Evolutionary conservation across 139 green algal genomes (phyloP).

Genomic region (Pycnococcus provasolii): DNA sequence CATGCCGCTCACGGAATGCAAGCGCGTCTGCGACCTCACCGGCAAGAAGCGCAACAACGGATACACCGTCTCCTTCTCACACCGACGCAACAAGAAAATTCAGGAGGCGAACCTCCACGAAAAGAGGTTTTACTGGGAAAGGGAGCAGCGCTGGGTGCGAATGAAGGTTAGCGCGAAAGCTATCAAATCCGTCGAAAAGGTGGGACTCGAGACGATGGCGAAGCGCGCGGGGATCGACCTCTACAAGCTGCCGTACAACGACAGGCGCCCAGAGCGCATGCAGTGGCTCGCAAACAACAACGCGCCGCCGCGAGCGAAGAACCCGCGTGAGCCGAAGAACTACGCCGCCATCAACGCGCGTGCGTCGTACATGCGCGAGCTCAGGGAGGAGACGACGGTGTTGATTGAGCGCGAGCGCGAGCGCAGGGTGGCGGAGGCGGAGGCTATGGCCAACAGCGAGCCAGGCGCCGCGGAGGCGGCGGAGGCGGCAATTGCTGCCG

Average conservation of each 20-base stretch:
- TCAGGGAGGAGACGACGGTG: too few species aligned
- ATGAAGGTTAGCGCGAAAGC: conserved; percentile 49
- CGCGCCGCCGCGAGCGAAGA: too few species aligned
- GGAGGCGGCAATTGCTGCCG: too few species aligned
- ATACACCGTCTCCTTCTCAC: conserved; percentile 89
- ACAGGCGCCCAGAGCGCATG: conserved; percentile 5
- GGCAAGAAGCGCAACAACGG: conserved; percentile 95
- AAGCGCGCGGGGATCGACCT: conserved; percentile 60
- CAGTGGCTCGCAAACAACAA: conserved; percentile 2
- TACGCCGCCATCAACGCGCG: too few species aligned
- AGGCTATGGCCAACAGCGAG: too few species aligned
- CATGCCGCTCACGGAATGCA: neutral
- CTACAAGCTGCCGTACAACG: conserved; percentile 14
- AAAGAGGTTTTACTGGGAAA: conserved; percentile 71
- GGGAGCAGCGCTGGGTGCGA: conserved; percentile 79
- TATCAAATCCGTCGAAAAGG: conserved; percentile 61
- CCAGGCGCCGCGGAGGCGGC: too few species aligned
- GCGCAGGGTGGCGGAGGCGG: too few species aligned
- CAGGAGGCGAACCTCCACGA: conserved; percentile 89
- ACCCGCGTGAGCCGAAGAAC: too few species aligned
- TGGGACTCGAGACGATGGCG: conserved; percentile 79
- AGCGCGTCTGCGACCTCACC: conserved; percentile 69
- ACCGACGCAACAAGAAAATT: conserved; percentile 92
- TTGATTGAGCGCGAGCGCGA: too few species aligned
- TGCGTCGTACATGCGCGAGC: too few species aligned